These are phyloP conservation scores for Fusarium palustre DNA, from an alignment of 2,329 filamentous ascomycete genomes.

Conservation along the genomic window DNA sequence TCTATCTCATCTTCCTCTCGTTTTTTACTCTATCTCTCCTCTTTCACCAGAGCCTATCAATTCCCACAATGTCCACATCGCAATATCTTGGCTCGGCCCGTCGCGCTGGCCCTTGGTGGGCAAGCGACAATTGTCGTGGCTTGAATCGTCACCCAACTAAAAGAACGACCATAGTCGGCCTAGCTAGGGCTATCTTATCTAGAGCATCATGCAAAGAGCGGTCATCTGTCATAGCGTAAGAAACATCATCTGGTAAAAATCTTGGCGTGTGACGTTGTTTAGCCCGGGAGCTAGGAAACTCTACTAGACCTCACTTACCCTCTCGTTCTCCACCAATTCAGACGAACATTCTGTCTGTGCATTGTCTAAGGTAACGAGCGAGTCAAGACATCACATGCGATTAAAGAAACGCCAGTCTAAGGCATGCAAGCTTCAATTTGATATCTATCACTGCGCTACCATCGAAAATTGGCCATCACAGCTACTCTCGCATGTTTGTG, in stretches of 20 bases:
- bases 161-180: too few relatives aligned
- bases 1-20: neutral
- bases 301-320: constrained; percentile 2
- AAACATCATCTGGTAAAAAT: neutral
- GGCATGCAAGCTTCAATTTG: constrained; percentile 45
- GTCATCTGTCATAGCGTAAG: neutral
- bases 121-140: neutral
- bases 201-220: neutral
- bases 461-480: constrained; percentile 36
- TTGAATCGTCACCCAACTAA: neutral
- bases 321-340: neutral
- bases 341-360: neutral
- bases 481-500: constrained; percentile 43
- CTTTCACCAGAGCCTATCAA: neutral
- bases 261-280: constrained; percentile 4
- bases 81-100: neutral
- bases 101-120: neutral
- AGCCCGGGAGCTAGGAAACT: constrained; percentile 17
- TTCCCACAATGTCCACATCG: neutral
- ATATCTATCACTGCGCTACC: constrained; percentile 42
- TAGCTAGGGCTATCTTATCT: neutral
- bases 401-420: constrained; percentile 16
- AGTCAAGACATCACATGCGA: constrained; percentile 7
- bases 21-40: neutral
- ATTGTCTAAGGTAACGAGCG: neutral